Conservation (phyloP, 169 alveolate species). For the Plasmodium cynomolgi region DNA sequence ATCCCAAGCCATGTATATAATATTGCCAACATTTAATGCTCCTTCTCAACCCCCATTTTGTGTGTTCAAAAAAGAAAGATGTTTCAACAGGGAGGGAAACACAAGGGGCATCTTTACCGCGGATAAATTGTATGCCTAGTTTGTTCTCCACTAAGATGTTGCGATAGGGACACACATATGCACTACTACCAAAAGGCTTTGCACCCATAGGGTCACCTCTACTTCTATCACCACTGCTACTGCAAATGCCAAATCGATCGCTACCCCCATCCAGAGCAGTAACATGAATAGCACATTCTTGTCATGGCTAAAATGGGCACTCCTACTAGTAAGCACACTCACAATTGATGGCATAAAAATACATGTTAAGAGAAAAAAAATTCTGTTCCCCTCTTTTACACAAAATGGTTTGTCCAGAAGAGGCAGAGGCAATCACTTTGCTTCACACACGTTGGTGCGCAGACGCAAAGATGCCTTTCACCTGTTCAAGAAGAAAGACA, state of each 20-base stretch:
- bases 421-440: neutral
- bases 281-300: constrained; percentile 17
- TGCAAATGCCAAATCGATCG: neutral
- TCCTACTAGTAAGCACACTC: constrained; percentile 6
- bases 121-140: neutral
- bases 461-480: neutral
- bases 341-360: neutral
- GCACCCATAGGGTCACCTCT: neutral
- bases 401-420: neutral
- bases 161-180: neutral
- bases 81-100: neutral
- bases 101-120: neutral
- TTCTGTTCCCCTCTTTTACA: constrained; percentile 7
- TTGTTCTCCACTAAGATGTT: neutral
- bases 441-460: neutral
- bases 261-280: neutral
- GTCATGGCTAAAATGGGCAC: constrained; percentile 13
- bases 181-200: neutral
- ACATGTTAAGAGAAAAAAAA: constrained; percentile 5
- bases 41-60: neutral
- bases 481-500: neutral
- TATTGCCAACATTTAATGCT: neutral
- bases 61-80: neutral
- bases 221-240: neutral
- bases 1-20: neutral